Conservation (phyloP, 148 eudicot species). For the Drosera capensis region DNA sequence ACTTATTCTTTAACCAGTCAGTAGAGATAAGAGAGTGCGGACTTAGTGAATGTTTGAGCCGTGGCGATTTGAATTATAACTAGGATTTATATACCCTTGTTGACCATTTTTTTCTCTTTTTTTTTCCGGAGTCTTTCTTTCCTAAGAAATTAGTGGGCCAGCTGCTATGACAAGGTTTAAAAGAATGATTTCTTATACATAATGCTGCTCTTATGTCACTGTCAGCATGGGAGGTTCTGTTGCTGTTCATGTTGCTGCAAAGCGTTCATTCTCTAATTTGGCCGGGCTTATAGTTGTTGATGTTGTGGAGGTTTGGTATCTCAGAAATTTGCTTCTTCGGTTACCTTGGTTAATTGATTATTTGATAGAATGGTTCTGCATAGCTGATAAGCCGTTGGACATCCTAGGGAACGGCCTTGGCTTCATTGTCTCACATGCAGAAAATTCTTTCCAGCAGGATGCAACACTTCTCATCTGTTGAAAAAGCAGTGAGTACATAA, state of each 20-base stretch:
- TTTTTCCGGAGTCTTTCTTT: too few species aligned
- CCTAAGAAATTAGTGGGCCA: too few species aligned
- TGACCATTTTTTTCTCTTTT: too few species aligned
- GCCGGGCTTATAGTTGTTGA: conserved; percentile 86
- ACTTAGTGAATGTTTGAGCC: too few species aligned
- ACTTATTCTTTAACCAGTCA: too few species aligned
- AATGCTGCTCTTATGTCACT: conserved; percentile 11
- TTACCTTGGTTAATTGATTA: background rate
- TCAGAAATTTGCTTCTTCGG: background rate
- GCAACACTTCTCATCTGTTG: conserved; percentile 59
- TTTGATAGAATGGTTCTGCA: too few species aligned
- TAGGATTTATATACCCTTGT: too few species aligned
- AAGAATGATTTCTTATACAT: too few species aligned
- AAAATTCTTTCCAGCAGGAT: conserved; percentile 62
- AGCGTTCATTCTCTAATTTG: conserved; percentile 51
- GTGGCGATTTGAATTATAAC: too few species aligned
- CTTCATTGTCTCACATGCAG: conserved; percentile 86
- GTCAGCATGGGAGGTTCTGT: conserved; percentile 95
- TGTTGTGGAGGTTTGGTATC: conserved; percentile 77
- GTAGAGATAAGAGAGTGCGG: too few species aligned
- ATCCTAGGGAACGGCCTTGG: conserved; percentile 91
- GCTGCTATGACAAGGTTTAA: too few species aligned
- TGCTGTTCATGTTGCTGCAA: conserved; percentile 88
- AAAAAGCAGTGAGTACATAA: conserved; percentile 60
- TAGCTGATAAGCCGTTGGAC: too few species aligned